Conservation (phyloP, 176 grass and related monocot genomes). For the Paspalum notatum region DNA sequence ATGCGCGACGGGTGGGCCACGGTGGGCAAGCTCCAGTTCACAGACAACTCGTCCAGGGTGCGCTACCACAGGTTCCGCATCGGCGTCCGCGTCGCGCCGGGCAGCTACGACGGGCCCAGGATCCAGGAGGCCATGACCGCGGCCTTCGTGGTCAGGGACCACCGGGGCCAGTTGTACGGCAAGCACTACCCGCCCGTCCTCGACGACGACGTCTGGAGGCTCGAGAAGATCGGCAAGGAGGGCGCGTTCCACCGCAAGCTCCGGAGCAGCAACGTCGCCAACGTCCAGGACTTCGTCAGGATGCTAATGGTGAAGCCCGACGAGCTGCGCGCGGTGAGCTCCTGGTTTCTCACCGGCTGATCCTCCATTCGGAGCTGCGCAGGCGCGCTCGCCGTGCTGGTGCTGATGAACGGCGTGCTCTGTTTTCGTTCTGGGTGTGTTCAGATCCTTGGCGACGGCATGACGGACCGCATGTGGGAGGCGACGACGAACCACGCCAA, state of each 20-base stretch:
- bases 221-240: constrained; percentile 80
- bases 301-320: constrained; percentile 37
- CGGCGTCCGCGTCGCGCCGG: constrained; percentile 51
- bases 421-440: background rate
- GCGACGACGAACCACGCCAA: constrained; percentile 53
- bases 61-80: constrained; percentile 72
- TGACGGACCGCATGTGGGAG: constrained; percentile 91
- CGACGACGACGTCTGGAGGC: constrained; percentile 78
- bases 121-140: constrained; percentile 70
- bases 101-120: background rate
- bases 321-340: constrained; percentile 59
- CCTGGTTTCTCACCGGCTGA: too few species aligned
- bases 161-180: constrained; percentile 83
- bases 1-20: constrained; percentile 46
- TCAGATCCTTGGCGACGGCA: constrained; percentile 76
- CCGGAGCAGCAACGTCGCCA: background rate
- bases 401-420: constrained; percentile 15
- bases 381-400: too few species aligned
- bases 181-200: constrained; percentile 85
- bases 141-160: constrained; percentile 73
- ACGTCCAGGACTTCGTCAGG: constrained; percentile 71
- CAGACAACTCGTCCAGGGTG: constrained; percentile 82
- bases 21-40: constrained; percentile 68
- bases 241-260: constrained; percentile 82
- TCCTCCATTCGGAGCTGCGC: too few species aligned